Evolutionary conservation across 139 green algal species (phyloP).

Genomic region (Picochlorum sp.): DNA sequence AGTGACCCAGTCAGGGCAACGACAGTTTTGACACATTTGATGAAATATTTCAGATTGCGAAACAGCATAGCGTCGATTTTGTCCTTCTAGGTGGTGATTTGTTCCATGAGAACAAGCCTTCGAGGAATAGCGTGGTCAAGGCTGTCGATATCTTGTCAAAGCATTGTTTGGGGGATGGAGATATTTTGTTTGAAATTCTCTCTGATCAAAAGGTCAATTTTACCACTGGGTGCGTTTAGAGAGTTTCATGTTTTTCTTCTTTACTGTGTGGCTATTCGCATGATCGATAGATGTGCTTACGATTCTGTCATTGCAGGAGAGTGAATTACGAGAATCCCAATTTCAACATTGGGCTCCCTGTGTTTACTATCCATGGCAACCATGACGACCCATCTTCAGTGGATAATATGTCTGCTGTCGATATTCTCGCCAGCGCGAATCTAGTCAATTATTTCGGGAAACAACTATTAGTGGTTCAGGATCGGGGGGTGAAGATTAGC

Average conservation of each 20-base stretch:
- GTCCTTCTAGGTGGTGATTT: slow-evolving; percentile 94
- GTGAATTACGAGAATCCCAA: slow-evolving; percentile 90
- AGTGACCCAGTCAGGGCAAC: slow-evolving; percentile 84
- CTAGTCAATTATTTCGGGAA: slow-evolving; percentile 99
- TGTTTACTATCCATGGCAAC: slow-evolving; percentile 99
- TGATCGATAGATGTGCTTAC: too few relatives aligned
- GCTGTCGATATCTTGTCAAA: slow-evolving; percentile 72
- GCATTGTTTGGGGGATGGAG: slow-evolving; percentile 71
- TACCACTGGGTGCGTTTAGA: slow-evolving; percentile 44
- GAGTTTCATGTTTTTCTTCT: too few relatives aligned
- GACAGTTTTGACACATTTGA: slow-evolving; percentile 92
- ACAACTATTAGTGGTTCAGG: slow-evolving; percentile 17
- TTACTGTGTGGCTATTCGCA: too few relatives aligned
- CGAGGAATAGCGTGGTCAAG: slow-evolving; percentile 62
- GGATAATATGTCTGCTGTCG: slow-evolving; percentile 87
- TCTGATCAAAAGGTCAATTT: slow-evolving; percentile 79
- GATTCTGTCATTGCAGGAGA: slow-evolving; percentile 18
- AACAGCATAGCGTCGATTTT: slow-evolving; percentile 59
- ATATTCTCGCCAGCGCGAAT: slow-evolving; percentile 73
- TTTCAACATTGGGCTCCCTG: slow-evolving; percentile 85
- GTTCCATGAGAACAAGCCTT: slow-evolving; percentile 97
- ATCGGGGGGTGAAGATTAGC: slow-evolving; percentile 28
- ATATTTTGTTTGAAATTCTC: slow-evolving; percentile 67
- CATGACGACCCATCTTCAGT: slow-evolving; percentile 90
- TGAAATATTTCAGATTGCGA: slow-evolving; percentile 69